Conservation (phyloP, 495 filamentous ascomycete species). For the Lasiosphaeriaceae sp. region DNA sequence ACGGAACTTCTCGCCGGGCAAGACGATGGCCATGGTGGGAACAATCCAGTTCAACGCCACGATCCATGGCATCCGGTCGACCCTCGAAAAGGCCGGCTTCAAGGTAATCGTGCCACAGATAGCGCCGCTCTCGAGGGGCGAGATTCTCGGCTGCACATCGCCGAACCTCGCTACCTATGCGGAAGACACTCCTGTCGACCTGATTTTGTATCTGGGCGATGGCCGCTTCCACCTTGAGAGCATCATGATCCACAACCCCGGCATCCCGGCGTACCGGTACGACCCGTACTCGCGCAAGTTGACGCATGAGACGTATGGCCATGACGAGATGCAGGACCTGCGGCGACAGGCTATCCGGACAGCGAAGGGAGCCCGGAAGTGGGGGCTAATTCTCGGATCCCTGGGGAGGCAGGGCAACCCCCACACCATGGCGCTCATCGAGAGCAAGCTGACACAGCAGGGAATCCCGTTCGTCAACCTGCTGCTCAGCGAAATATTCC, state of each 20-base stretch:
- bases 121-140: constrained; percentile 84
- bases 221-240: constrained; percentile 96
- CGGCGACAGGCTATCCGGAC: constrained; percentile 70
- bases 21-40: constrained; percentile 86
- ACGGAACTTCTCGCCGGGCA: constrained; percentile 78
- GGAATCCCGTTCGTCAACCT: constrained; percentile 78
- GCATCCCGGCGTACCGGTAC: constrained; percentile 87
- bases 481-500: constrained; percentile 90
- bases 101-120: constrained; percentile 85
- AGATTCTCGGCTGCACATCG: constrained; percentile 94
- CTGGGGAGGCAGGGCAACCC: constrained; percentile 94
- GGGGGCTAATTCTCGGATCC: constrained; percentile 91
- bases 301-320: constrained; percentile 84
- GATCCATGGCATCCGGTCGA: constrained; percentile 72
- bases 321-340: constrained; percentile 80
- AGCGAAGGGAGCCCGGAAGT: constrained; percentile 74
- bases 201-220: constrained; percentile 91
- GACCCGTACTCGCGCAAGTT: constrained; percentile 92
- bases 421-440: constrained; percentile 82
- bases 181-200: constrained; percentile 55
- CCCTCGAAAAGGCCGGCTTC: constrained; percentile 78
- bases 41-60: constrained; percentile 99
- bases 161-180: constrained; percentile 58
- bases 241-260: constrained; percentile 97
- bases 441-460: constrained; percentile 61